Conservation (phyloP, 1,284 basidiomycete species). For the Cryptococcus wingfieldii region DNA sequence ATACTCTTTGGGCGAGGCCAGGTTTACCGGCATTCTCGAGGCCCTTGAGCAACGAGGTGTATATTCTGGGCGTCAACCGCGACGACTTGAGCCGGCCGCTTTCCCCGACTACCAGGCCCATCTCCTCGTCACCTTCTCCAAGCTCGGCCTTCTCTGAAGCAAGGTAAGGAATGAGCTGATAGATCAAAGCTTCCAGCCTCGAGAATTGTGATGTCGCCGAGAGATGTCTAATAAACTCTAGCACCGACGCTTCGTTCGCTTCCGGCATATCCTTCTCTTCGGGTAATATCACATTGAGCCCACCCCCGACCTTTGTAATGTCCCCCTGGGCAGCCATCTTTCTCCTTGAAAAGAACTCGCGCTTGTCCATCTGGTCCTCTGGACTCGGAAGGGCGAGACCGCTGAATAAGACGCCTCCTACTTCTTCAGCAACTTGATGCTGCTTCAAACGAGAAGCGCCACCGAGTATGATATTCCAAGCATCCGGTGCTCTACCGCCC, state of each 20-base stretch:
- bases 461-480: conserved; percentile 19
- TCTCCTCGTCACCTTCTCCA: neutral
- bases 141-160: conserved; percentile 1
- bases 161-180: conserved; percentile 34
- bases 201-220: conserved; percentile 27
- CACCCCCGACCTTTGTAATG: neutral
- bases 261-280: neutral
- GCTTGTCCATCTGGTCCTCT: neutral
- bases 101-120: conserved; percentile 1
- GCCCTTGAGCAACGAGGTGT: conserved; percentile 22
- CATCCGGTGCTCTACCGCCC: conserved; percentile 9
- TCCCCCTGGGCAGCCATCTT: neutral
- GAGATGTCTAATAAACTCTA: conserved; percentile 25
- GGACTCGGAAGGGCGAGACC: neutral
- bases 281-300: neutral
- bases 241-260: conserved; percentile 22
- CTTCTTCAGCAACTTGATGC: conserved; percentile 16
- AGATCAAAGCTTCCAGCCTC: conserved; percentile 22
- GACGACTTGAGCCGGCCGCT: conserved; percentile 12
- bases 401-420: conserved; percentile 25
- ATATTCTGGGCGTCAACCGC: conserved; percentile 18
- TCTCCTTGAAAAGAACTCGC: neutral
- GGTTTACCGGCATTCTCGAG: conserved; percentile 27
- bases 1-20: conserved; percentile 36
- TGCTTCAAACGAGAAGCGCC: conserved; percentile 14